Evolutionary conservation across 139 green algal genomes (phyloP).

Genomic region (Pleodorina starrii): DNA sequence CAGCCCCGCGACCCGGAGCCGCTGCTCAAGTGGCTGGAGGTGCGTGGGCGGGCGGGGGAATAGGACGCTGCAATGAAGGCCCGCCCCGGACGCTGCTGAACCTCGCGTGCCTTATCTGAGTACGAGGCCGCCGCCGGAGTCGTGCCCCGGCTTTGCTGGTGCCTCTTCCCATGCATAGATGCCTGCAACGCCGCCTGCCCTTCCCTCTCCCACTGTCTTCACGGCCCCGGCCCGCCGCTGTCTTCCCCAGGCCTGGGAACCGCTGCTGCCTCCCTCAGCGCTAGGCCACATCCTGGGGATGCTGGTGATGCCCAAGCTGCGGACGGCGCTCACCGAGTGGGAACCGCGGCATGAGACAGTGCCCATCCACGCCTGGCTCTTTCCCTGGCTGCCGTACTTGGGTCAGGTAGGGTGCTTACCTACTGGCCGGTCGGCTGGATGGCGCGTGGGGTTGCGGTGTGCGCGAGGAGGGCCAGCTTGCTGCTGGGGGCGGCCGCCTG

Average conservation of each 20-base stretch:
- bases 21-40: conserved; percentile 88
- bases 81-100: too few species aligned
- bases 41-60: conserved; percentile 66
- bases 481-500: too few species aligned
- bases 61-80: too few species aligned
- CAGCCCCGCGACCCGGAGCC: conserved; percentile 87
- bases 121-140: too few species aligned
- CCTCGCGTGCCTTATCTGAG: too few species aligned
- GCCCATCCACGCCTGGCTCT: conserved; percentile 95
- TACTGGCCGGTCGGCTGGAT: too few species aligned
- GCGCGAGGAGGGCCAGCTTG: too few species aligned
- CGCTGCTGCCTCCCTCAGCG: conserved; percentile 68
- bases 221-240: not conserved
- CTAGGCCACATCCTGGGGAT: conserved; percentile 78
- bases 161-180: too few species aligned
- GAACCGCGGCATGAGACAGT: conserved; percentile 89
- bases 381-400: conserved; percentile 95
- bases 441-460: too few species aligned
- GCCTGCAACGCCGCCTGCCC: too few species aligned
- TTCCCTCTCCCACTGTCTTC: not conserved
- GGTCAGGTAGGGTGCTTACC: conserved; percentile 38
- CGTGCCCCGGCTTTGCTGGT: too few species aligned
- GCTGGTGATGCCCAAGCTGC: conserved; percentile 89
- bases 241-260: conserved; percentile 34
- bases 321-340: conserved; percentile 87